phyloP scores from a whole-genome alignment of 768 basidiomycete species.

The Coprinellus aureogranulatus region DNA sequence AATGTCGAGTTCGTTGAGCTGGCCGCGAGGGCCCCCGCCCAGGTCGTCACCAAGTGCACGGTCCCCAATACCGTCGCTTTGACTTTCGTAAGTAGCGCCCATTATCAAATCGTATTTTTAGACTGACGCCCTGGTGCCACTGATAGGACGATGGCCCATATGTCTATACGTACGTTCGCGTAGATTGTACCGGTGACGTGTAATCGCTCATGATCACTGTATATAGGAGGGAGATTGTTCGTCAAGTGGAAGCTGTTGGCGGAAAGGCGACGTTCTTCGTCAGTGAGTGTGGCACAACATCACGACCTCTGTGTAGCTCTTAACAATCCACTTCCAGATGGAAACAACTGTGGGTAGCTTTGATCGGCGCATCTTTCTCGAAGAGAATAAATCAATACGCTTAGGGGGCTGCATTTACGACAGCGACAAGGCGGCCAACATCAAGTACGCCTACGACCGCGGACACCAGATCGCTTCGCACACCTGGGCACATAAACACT shows the following conservation, averaged over 20 bases:
- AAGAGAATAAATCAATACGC: background rate
- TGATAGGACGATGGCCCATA: constrained; percentile 37
- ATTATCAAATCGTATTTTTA: background rate
- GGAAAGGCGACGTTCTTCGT: constrained; percentile 43
- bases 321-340: constrained; percentile 22
- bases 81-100: constrained; percentile 35
- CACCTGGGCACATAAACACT: constrained; percentile 37
- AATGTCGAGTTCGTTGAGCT: background rate
- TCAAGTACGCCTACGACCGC: constrained; percentile 36
- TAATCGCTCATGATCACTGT: constrained; percentile 8
- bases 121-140: background rate
- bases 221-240: constrained; percentile 30
- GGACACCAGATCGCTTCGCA: constrained; percentile 50
- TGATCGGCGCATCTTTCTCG: background rate
- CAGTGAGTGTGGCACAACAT: constrained; percentile 23
- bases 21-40: constrained; percentile 1
- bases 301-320: background rate
- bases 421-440: constrained; percentile 18
- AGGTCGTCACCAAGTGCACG: constrained; percentile 32
- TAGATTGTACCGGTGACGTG: background rate
- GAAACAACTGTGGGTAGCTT: constrained; percentile 26
- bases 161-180: constrained; percentile 26
- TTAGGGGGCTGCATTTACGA: constrained; percentile 38
- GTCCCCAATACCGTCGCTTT: constrained; percentile 37
- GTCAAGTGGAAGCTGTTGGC: constrained; percentile 23